These are phyloP conservation scores for Candida oleophila DNA, from an alignment of 805 yeast species.

Conservation along the genomic window DNA sequence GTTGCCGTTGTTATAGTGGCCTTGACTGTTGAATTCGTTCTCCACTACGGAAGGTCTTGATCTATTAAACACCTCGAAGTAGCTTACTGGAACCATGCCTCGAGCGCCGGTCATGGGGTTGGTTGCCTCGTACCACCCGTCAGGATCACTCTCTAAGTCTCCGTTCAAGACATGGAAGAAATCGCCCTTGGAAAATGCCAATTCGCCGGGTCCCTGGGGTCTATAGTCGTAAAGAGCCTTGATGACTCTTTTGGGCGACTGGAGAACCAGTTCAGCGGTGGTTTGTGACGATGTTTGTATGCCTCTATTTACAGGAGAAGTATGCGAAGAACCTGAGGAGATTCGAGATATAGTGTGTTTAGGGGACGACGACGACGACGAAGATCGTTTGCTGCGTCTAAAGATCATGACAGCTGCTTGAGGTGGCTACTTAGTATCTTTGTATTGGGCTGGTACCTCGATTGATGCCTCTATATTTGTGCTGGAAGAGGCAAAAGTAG, in stretches of 20 bases:
- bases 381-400: slow-evolving; percentile 41
- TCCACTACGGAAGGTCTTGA: slow-evolving; percentile 39
- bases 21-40: slow-evolving; percentile 6
- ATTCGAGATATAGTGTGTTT: slow-evolving; percentile 34
- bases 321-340: slow-evolving; percentile 12
- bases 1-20: slow-evolving; percentile 11
- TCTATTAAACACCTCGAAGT: slow-evolving; percentile 76
- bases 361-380: slow-evolving; percentile 18
- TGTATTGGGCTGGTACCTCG: not conserved
- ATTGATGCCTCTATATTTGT: not conserved
- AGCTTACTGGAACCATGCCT: slow-evolving; percentile 86
- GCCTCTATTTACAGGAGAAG: slow-evolving; percentile 4
- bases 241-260: slow-evolving; percentile 79
- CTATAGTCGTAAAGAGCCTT: slow-evolving; percentile 75
- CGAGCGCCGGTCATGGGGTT: slow-evolving; percentile 75
- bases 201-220: slow-evolving; percentile 79
- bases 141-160: slow-evolving; percentile 22
- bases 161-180: slow-evolving; percentile 69
- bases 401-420: slow-evolving; percentile 18
- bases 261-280: slow-evolving; percentile 20
- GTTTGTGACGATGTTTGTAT: not conserved
- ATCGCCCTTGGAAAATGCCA: slow-evolving; percentile 78
- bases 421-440: not conserved
- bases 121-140: slow-evolving; percentile 82
- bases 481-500: not conserved